Conservation (phyloP, 2,329 filamentous ascomycete species). For the Botrytis paeoniae region DNA sequence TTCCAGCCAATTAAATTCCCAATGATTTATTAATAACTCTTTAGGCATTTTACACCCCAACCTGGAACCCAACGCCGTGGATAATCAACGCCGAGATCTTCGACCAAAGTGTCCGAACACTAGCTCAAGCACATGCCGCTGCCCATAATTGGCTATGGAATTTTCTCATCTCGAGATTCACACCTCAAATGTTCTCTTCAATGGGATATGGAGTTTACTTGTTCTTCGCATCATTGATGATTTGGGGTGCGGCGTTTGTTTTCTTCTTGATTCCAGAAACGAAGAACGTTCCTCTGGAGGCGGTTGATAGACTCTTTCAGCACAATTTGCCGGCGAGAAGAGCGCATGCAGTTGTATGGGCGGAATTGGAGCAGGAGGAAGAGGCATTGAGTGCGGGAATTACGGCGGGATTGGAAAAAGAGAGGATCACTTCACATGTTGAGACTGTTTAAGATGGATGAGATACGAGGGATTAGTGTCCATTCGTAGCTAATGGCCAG, state of each 20-base stretch:
- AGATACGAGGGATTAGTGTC: neutral
- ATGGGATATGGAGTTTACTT: constrained; percentile 64
- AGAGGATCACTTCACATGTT: neutral
- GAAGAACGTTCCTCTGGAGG: constrained; percentile 62
- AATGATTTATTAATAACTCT: neutral
- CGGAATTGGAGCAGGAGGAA: constrained; percentile 30
- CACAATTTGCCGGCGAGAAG: constrained; percentile 24
- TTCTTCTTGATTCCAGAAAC: constrained; percentile 65
- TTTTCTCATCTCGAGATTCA: constrained; percentile 66
- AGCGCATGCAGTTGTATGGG: constrained; percentile 33
- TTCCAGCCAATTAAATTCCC: neutral
- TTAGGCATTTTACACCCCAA: constrained; percentile 31
- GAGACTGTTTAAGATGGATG: neutral
- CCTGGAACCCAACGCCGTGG: constrained; percentile 34
- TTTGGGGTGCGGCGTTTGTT: constrained; percentile 55
- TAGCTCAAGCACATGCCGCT: constrained; percentile 62
- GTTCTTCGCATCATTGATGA: constrained; percentile 64
- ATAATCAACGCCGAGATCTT: constrained; percentile 35
- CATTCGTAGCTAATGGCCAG: neutral
- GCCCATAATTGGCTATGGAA: constrained; percentile 65
- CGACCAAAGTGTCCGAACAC: constrained; percentile 28
- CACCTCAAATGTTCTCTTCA: constrained; percentile 59
- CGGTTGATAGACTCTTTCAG: constrained; percentile 61
- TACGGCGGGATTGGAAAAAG: constrained; percentile 24
- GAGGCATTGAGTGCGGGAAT: constrained; percentile 28